Conservation (phyloP, 371 early-diverging fungal genomes). For the Chytridium lagenaria region DNA sequence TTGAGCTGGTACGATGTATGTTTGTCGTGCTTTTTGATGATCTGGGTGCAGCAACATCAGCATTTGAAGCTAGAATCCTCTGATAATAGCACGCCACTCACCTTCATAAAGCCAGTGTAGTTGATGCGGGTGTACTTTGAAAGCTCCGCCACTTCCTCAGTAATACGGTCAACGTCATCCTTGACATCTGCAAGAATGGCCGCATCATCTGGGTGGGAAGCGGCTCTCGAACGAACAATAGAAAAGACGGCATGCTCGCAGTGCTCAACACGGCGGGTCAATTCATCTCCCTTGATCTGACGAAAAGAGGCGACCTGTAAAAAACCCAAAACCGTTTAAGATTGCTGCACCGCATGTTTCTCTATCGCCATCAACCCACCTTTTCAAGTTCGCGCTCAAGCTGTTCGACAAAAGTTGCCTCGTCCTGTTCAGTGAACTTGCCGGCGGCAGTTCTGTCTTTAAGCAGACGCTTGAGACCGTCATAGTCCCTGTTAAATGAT, state of each 20-base stretch:
- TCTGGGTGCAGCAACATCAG: conserved; percentile 50
- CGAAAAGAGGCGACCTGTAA: conserved; percentile 86
- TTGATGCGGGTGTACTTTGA: conserved; percentile 93
- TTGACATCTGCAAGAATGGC: conserved; percentile 59
- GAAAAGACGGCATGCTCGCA: conserved; percentile 71
- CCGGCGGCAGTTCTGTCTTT: conserved; percentile 70
- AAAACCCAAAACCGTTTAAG: neutral
- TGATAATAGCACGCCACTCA: too few species aligned
- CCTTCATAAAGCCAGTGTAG: conserved; percentile 93
- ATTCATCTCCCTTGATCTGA: conserved; percentile 86
- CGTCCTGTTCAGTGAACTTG: conserved; percentile 75
- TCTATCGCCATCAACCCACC: conserved; percentile 48
- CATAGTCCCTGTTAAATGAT: conserved; percentile 69
- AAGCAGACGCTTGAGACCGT: conserved; percentile 83
- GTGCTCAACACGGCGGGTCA: conserved; percentile 78
- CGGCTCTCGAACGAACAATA: conserved; percentile 43
- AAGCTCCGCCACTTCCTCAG: conserved; percentile 88
- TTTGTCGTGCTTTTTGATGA: conserved; percentile 97
- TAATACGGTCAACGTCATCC: conserved; percentile 80
- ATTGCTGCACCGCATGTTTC: neutral
- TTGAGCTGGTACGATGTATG: conserved; percentile 84
- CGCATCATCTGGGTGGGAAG: conserved; percentile 65
- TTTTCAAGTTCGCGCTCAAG: conserved; percentile 92
- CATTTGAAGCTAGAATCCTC: too few species aligned
- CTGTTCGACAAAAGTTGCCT: conserved; percentile 84